Percentiles rank a stretch among this genome's conserved stretches.
These are phyloP conservation scores for Fusarium nodosum DNA, from an alignment of 2,329 filamentous ascomycete species.

Conservation along the genomic window DNA sequence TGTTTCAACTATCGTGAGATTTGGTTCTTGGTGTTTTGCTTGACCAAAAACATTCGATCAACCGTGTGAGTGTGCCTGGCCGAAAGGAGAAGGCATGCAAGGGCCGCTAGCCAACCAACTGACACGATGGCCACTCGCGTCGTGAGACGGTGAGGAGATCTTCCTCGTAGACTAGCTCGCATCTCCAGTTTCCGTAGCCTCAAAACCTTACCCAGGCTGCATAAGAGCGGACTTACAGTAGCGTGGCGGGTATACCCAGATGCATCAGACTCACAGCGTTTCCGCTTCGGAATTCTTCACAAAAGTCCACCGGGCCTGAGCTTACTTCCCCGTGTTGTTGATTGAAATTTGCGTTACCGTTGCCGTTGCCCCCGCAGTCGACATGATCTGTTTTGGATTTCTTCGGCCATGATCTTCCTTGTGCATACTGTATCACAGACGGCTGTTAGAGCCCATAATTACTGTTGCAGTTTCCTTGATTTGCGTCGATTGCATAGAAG, in stretches of 20 bases:
- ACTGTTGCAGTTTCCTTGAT: slow-evolving; percentile 14
- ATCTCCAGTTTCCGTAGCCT: slow-evolving; percentile 37
- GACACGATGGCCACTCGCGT: slow-evolving; percentile 24
- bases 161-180: slow-evolving; percentile 26
- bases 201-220: slow-evolving; percentile 30
- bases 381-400: slow-evolving; percentile 36
- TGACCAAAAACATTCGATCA: slow-evolving; percentile 7
- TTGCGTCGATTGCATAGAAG: slow-evolving; percentile 6
- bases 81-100: slow-evolving; percentile 41
- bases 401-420: slow-evolving; percentile 24
- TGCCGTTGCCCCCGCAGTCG: slow-evolving; percentile 37
- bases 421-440: slow-evolving; percentile 5
- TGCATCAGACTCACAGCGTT: slow-evolving; percentile 16
- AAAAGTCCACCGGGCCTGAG: slow-evolving; percentile 22
- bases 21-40: slow-evolving; percentile 33
- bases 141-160: slow-evolving; percentile 34
- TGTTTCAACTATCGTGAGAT: slow-evolving; percentile 32
- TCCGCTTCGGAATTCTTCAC: slow-evolving; percentile 20
- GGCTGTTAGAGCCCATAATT: slow-evolving; percentile 19
- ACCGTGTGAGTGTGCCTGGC: slow-evolving; percentile 18
- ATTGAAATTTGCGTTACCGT: slow-evolving; percentile 7
- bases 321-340: slow-evolving; percentile 35
- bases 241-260: slow-evolving; percentile 44
- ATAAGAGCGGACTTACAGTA: slow-evolving; percentile 37
- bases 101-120: slow-evolving; percentile 41